A percentile compares a stretch with the other conserved stretches of the same genome.
Conservation (phyloP, 2,329 filamentous ascomycete genomes). For the Pseudocercospora cruenta region DNA sequence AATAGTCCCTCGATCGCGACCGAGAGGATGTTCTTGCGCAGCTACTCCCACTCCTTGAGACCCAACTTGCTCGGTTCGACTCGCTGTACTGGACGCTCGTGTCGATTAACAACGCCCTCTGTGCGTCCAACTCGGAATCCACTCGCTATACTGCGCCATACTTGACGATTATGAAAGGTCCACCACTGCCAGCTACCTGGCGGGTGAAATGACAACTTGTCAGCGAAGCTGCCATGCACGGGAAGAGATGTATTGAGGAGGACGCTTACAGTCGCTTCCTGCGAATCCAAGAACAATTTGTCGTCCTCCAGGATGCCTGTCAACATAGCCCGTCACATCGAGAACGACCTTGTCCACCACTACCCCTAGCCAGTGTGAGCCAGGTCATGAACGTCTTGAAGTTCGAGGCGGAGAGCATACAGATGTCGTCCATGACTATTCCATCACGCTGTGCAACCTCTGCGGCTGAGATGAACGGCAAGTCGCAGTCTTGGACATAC, state of each 20-base stretch:
- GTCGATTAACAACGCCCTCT: conserved; percentile 11
- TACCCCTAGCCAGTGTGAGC: conserved; percentile 31
- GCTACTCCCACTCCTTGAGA: conserved; percentile 20
- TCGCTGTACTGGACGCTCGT: conserved; percentile 7
- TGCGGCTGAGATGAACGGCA: no score
- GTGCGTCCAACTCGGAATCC: conserved; percentile 20
- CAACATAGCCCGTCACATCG: conserved; percentile 36
- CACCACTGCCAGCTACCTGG: conserved; percentile 39
- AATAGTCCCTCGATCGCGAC: no score
- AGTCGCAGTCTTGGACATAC: no score
- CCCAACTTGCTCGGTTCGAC: conserved; percentile 11
- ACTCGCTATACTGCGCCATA: conserved; percentile 13
- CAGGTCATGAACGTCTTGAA: no score
- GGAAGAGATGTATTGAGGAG: no score
- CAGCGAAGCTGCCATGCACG: no score
- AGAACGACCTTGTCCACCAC: conserved; percentile 39
- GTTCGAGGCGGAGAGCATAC: no score
- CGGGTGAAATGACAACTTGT: no score
- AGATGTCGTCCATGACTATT: no score
- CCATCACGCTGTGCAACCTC: no score
- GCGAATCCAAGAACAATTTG: conserved; percentile 37
- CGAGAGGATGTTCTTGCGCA: no score
- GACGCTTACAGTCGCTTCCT: conserved; percentile 33
- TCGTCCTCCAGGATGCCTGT: conserved; percentile 38
- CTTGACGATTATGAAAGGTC: conserved; percentile 36